Base-by-base conservation (phyloP, 2,329 filamentous ascomycete species). In the Cytospora mali region DNA sequence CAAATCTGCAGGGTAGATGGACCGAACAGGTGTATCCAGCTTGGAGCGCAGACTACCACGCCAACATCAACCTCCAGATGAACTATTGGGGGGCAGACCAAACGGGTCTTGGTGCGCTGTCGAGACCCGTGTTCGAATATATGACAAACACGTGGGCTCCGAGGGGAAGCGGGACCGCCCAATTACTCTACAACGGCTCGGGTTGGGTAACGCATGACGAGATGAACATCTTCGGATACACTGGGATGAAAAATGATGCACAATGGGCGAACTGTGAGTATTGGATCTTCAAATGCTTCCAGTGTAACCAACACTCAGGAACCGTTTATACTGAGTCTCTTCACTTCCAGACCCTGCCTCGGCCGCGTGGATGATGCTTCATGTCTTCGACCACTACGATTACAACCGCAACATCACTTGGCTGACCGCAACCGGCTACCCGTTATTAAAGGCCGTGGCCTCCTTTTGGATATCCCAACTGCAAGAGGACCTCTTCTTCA, bases 31-130 rank as follows among this genome's bases (percentile, higher is more conserved):
- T 81, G 13, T n/a, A 29, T 1, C 53, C 64, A 10, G 61, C 61
- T 9, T 65, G 84, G 84, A 77, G 78, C 14, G 79, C 75, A 2
- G 83, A 87, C 66, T 87, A 85, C 61, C 83, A 85, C 58, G 75
- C 79, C 46, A 83, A 87, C 64, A 86, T 87, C 68, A 87, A 87
- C 62, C 62, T 86, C 0, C 82, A 87, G 66, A 87, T 86, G 84
- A 87, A 86, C 63, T 79, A 86, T 67, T 87, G 84, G 84, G 75
- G 73, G 1, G 78, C 79, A 2, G 82, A 85, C 35, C 77, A 83
- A 58, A 84, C 81, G 0, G 83, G 82, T 0, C 71, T 86, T 0
- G 77, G 75, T 0, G 72, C 72, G 2, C 75, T 82, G 0, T 77
- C 82, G 53, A 69, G 71, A 0, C 77, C 80, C 0, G 70, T 84